Conservation (phyloP, 257 asterid genomes). For the Solanum ossicruentum region DNA sequence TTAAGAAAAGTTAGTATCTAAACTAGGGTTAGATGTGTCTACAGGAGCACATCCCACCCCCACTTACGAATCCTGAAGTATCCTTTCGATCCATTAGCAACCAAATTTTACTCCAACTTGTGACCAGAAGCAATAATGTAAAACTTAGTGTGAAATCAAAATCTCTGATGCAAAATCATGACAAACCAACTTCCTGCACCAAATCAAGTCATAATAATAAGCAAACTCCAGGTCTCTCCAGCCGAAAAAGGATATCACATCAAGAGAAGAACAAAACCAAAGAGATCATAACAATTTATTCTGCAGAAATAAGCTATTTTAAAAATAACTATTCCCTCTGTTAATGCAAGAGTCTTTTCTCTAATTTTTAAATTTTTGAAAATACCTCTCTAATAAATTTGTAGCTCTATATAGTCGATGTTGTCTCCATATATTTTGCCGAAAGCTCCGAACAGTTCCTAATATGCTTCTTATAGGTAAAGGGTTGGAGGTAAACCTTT, state of each 20-base stretch:
- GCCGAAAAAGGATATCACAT: neutral
- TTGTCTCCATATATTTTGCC: neutral
- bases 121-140: slow-evolving; percentile 18
- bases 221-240: neutral
- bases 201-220: neutral
- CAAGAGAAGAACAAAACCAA: neutral
- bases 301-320: neutral
- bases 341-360: neutral
- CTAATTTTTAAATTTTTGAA: neutral
- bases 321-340: neutral
- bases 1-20: slow-evolving; percentile 19
- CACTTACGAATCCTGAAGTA: slow-evolving; percentile 96
- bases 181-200: slow-evolving; percentile 36
- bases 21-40: slow-evolving; percentile 57
- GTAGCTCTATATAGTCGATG: neutral
- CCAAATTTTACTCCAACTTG: neutral
- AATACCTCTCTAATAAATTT: neutral
- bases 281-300: neutral
- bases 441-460: neutral
- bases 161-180: slow-evolving; percentile 4
- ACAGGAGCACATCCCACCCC: slow-evolving; percentile 65
- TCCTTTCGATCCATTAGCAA: slow-evolving; percentile 78
- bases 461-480: neutral
- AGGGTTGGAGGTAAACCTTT: neutral
- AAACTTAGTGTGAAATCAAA: slow-evolving; percentile 11